A percentile compares a stretch with the other conserved stretches of the same genome.
Evolutionary conservation across 192 early-diverging fungal species (phyloP).

Genomic region (Backusella sp.): DNA sequence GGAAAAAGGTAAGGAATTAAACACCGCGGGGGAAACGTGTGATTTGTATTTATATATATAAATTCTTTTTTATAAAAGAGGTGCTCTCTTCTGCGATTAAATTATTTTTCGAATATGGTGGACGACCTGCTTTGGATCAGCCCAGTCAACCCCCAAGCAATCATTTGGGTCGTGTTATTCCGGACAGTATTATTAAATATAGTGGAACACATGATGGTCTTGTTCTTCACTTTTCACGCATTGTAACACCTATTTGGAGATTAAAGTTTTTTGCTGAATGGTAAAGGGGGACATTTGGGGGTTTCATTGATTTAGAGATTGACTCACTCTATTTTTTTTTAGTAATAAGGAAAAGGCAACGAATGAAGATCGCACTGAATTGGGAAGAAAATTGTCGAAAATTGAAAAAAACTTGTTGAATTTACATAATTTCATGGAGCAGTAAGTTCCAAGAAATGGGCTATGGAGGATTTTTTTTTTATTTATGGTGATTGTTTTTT

Average conservation of each 20-base stretch:
- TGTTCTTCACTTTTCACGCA: slow-evolving; percentile 68
- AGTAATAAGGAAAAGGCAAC: background rate
- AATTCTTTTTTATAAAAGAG: background rate
- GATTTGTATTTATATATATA: background rate
- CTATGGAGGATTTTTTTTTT: background rate
- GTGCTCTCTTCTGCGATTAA: background rate
- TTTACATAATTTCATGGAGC: slow-evolving; percentile 22
- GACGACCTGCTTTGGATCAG: background rate
- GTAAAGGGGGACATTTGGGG: background rate
- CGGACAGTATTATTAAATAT: slow-evolving; percentile 39
- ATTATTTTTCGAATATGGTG: slow-evolving; percentile 22
- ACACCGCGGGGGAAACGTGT: no score
- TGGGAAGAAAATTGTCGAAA: background rate
- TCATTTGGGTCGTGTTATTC: slow-evolving; percentile 36
- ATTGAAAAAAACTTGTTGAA: slow-evolving; percentile 9
- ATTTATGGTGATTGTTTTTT: background rate
- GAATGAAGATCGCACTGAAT: background rate
- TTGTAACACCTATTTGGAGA: slow-evolving; percentile 77
- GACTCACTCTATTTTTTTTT: background rate
- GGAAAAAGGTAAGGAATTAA: background rate
- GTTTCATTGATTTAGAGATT: background rate
- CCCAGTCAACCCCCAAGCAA: background rate
- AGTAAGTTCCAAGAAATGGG: slow-evolving; percentile 6
- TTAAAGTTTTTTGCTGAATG: slow-evolving; percentile 23
- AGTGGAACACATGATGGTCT: slow-evolving; percentile 79